Conservation (phyloP, 805 yeast genomes). For the Saccharomyces paradoxus region DNA sequence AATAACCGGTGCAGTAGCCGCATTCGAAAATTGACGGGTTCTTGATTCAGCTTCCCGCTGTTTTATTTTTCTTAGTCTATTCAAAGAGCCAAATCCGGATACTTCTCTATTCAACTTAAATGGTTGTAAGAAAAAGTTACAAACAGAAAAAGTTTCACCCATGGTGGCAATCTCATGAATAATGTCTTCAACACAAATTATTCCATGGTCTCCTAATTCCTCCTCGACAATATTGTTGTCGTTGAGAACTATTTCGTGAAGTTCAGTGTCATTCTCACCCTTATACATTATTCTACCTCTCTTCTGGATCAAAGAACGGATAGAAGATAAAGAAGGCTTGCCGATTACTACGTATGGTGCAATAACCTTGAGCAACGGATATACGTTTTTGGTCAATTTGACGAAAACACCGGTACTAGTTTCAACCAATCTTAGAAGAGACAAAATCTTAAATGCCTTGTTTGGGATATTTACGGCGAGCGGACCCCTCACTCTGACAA, state of each 20-base stretch:
- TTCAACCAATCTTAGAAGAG: constrained; percentile 51
- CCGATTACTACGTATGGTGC: constrained; percentile 72
- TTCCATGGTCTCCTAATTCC: constrained; percentile 56
- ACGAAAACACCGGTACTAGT: constrained; percentile 65
- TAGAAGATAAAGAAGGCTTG: constrained; percentile 61
- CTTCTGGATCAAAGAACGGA: constrained; percentile 67
- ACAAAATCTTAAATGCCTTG: constrained; percentile 51
- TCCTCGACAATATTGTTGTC: constrained; percentile 73
- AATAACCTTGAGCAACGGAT: constrained; percentile 56
- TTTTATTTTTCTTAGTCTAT: constrained; percentile 56
- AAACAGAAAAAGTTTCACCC: constrained; percentile 56
- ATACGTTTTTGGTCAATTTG: constrained; percentile 50
- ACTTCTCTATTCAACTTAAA: constrained; percentile 63
- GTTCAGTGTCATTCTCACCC: constrained; percentile 24
- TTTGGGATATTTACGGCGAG: constrained; percentile 57
- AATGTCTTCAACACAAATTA: constrained; percentile 74
- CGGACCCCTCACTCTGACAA: constrained; percentile 61
- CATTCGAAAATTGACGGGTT: constrained; percentile 41
- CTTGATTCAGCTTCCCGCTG: constrained; percentile 42
- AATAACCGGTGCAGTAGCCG: constrained; percentile 55
- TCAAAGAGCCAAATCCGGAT: constrained; percentile 66
- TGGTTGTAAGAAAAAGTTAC: constrained; percentile 58
- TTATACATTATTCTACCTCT: constrained; percentile 51
- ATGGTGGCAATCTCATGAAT: constrained; percentile 59
- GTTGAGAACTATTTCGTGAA: constrained; percentile 46